These are phyloP conservation scores for Chlamydomonas applanata DNA, from an alignment of 139 green algal species.

Conservation along the genomic window DNA sequence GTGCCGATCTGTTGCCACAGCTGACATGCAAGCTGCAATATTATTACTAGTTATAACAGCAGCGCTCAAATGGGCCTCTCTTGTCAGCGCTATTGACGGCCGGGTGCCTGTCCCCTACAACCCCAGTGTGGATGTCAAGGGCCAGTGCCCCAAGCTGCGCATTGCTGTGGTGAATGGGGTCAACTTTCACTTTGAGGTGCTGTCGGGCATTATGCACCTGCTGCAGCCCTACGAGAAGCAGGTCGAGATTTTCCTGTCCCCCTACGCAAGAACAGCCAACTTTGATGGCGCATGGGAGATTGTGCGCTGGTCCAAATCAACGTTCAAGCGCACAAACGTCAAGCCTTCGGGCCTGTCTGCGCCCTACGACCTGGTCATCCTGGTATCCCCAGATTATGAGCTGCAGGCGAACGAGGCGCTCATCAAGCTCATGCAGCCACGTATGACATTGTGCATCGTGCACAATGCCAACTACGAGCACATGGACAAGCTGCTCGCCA, in stretches of 20 bases:
- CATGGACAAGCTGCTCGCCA: constrained; percentile 8
- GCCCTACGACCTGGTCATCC: constrained; percentile 29
- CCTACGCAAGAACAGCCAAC: constrained; percentile 17
- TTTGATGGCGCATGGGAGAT: constrained; percentile 28
- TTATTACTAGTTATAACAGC: too few species aligned
- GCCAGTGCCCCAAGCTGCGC: constrained; percentile 26
- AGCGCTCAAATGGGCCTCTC: too few species aligned
- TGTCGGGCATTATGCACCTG: constrained; percentile 30
- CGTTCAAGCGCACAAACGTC: not conserved
- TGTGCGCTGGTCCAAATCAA: constrained; percentile 23
- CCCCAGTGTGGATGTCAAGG: not conserved
- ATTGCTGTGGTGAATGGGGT: constrained; percentile 56
- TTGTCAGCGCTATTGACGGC: too few species aligned
- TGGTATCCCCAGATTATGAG: constrained; percentile 42
- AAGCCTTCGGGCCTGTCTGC: not conserved
- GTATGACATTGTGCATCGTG: constrained; percentile 17
- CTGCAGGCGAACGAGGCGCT: constrained; percentile 17
- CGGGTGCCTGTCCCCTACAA: not conserved
- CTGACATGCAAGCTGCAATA: too few species aligned
- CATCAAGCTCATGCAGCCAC: constrained; percentile 17
- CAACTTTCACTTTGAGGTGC: constrained; percentile 45
- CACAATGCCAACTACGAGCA: constrained; percentile 33
- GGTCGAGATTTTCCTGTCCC: constrained; percentile 32
- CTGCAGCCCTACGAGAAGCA: constrained; percentile 21
- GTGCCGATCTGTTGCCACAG: too few species aligned